These are phyloP conservation scores for Calonectria ilicicola DNA, from an alignment of 2,329 filamentous ascomycete genomes.

Conservation along the genomic window DNA sequence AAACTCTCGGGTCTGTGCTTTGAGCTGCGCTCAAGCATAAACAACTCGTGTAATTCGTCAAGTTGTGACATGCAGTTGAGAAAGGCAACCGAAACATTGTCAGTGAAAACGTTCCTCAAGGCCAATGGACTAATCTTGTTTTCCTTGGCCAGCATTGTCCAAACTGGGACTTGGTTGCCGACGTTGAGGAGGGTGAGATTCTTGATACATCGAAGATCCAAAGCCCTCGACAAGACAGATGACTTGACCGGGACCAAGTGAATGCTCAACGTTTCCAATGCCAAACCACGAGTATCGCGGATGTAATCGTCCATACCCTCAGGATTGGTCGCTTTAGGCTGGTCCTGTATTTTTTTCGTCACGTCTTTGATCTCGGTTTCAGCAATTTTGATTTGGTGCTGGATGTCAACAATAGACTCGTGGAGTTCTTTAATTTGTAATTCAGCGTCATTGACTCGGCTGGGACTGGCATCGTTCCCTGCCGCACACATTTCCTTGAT, in stretches of 20 bases:
- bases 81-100: constrained; percentile 69
- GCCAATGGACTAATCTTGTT: constrained; percentile 64
- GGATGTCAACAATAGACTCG: constrained; percentile 48
- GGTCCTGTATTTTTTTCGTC: constrained; percentile 40
- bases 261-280: constrained; percentile 65
- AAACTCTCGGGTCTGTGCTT: constrained; percentile 67
- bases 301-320: constrained; percentile 63
- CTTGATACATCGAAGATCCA: constrained; percentile 69
- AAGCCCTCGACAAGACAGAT: constrained; percentile 65
- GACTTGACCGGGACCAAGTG: constrained; percentile 71
- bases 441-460: constrained; percentile 40
- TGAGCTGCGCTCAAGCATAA: constrained; percentile 65
- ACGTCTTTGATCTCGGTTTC: constrained; percentile 52
- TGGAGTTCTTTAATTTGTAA: constrained; percentile 45
- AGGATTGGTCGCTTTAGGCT: constrained; percentile 24
- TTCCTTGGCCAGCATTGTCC: constrained; percentile 67
- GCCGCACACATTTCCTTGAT: constrained; percentile 44
- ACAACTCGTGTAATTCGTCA: constrained; percentile 67
- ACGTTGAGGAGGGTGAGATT: constrained; percentile 73
- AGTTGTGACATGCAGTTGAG: constrained; percentile 66
- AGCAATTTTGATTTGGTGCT: constrained; percentile 49
- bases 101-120: constrained; percentile 70
- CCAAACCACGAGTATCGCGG: constrained; percentile 68
- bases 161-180: constrained; percentile 70
- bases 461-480: constrained; percentile 38